phyloP scores from a whole-genome alignment of 441 rosid species.

The Macaranga tanarius region DNA sequence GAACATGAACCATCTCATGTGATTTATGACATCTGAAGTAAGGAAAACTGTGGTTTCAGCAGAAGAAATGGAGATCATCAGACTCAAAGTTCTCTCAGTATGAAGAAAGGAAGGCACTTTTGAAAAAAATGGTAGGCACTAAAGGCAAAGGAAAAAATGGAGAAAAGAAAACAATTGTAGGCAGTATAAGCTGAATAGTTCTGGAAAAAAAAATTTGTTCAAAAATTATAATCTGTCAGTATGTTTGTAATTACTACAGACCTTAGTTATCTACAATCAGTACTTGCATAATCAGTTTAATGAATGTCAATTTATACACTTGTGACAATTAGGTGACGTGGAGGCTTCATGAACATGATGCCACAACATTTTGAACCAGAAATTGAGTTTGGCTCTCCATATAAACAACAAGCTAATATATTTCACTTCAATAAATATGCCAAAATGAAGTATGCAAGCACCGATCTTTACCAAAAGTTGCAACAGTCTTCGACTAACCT shows the following conservation, averaged over 20 bases:
- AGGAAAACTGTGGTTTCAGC: background rate
- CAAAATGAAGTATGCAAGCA: background rate
- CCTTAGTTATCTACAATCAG: too few species aligned
- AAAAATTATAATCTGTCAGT: too few species aligned
- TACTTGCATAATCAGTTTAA: background rate
- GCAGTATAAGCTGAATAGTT: background rate
- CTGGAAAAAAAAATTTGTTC: background rate
- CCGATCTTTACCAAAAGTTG: slow-evolving; percentile 7
- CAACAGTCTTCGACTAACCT: slow-evolving; percentile 42
- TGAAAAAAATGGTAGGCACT: background rate
- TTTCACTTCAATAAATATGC: background rate
- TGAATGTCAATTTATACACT: background rate
- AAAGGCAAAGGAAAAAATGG: too few species aligned
- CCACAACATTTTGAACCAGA: background rate
- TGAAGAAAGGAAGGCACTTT: background rate
- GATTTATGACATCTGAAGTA: background rate
- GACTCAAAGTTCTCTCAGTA: background rate
- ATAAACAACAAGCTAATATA: background rate
- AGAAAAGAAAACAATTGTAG: too few species aligned
- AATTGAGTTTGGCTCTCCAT: background rate
- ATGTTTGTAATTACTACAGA: too few species aligned
- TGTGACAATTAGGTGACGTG: background rate
- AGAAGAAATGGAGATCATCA: background rate
- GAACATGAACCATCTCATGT: background rate
- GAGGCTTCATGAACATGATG: background rate